These are phyloP conservation scores for Penicillium samsonianum DNA, from an alignment of 495 filamentous ascomycete genomes.

Conservation along the genomic window DNA sequence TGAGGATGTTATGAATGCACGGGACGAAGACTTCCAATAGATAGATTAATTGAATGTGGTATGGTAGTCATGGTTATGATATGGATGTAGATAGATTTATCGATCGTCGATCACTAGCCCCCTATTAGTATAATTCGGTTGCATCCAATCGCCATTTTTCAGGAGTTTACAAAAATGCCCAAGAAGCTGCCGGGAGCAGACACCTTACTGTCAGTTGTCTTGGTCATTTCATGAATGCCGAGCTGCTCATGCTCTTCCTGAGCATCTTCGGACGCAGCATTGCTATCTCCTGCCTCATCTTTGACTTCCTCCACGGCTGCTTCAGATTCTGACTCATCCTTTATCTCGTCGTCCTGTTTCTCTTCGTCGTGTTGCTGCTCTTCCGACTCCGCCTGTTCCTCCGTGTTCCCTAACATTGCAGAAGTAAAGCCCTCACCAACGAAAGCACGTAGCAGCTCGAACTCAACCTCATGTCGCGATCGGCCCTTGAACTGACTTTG, in stretches of 20 bases:
- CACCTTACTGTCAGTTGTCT: background rate
- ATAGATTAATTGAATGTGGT: slow-evolving; percentile 3
- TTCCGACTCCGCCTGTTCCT: background rate
- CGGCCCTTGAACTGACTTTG: slow-evolving; percentile 33
- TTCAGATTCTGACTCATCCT: background rate
- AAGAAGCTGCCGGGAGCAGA: background rate
- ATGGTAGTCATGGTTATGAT: background rate
- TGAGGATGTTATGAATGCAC: slow-evolving; percentile 52
- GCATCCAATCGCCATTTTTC: background rate
- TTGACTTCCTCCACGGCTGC: background rate
- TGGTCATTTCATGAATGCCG: background rate
- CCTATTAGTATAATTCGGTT: background rate
- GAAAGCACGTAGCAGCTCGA: slow-evolving; percentile 42
- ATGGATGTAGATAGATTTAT: background rate
- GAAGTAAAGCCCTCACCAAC: slow-evolving; percentile 15
- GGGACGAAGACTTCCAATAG: slow-evolving; percentile 37
- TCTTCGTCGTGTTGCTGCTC: no score
- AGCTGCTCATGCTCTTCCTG: background rate
- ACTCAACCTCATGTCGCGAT: slow-evolving; percentile 39
- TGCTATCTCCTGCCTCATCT: background rate
- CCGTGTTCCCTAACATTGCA: slow-evolving; percentile 7
- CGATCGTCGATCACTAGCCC: background rate
- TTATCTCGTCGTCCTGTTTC: background rate
- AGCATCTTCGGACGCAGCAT: background rate
- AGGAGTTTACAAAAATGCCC: background rate